Conservation (phyloP, 139 green algal genomes). For the Zygnema circumcarinatum region DNA sequence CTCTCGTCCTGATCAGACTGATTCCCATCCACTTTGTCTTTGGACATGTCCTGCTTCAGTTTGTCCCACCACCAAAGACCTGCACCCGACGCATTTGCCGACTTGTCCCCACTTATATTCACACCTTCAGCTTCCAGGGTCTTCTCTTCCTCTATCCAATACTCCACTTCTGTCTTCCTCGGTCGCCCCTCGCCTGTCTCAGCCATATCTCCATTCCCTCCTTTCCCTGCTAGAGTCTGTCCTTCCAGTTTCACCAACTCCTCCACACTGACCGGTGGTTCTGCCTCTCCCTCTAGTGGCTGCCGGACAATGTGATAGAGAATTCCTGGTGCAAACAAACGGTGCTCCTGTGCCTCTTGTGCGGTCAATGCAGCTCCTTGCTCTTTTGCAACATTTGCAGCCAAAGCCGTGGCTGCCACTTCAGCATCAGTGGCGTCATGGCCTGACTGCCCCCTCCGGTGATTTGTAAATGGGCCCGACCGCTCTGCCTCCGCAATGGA, state of each 20-base stretch:
- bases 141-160: conserved; percentile 1
- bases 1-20: background rate
- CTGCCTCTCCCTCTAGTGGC: background rate
- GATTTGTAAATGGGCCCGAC: background rate
- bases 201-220: background rate
- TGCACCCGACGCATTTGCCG: background rate
- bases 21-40: background rate
- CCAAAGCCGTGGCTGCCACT: background rate
- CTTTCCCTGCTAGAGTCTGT: background rate
- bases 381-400: conserved; percentile 13
- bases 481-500: background rate
- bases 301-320: conserved; percentile 47
- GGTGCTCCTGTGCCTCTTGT: conserved; percentile 3
- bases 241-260: background rate
- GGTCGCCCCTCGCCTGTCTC: background rate
- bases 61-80: background rate
- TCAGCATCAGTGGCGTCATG: background rate
- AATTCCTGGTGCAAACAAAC: conserved; percentile 23
- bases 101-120: background rate
- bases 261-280: background rate
- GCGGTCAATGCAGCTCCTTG: background rate
- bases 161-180: conserved; percentile 10
- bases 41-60: background rate
- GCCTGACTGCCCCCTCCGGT: background rate
- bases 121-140: background rate